Evolutionary conservation across 164 flowering plant species (phyloP), one percentile per base, ranked within the genome.

Genomic region (Stephania japonica): DNA sequence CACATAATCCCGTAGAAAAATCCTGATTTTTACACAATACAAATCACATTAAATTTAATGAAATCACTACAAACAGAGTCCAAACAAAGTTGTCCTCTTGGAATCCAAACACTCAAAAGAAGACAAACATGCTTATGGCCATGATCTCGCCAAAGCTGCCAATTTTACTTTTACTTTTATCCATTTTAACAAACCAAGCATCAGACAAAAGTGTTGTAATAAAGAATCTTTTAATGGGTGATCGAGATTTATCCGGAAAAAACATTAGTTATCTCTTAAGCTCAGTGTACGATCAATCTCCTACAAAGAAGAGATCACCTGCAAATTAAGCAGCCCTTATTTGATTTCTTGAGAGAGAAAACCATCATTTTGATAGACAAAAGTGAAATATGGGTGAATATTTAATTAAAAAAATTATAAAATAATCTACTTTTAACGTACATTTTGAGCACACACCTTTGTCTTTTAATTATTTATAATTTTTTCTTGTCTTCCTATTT

Each of bases 271-370:
- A 56, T 56, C n/a, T 56, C 16, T 2, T 56, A 56, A 56, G 62
- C 21, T 56, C n/a, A 56, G 62, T 56, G 62, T 56, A 56, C 62
- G n/a, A 56, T 18, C 62, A 56, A 56, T 56, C 62, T 56, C n/a
- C 16, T 16, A 56, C n/a, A 56, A 56, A 56, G 62, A 56, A 6
- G 19, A 16, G 3, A 32, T 32, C 38, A 32, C 38, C 38, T 32
- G 38, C 38, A 32, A 32, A 32, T 32, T 32, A 32, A 32, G 38
- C 38, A n/a, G n/a, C n/a, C n/a, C n/a, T n/a, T n/a, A n/a, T n/a
- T n/a, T n/a, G n/a, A n/a, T n/a, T n/a, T n/a, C n/a, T n/a, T n/a
- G n/a, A n/a, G n/a, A n/a, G n/a, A n/a, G n/a, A n/a, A n/a, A n/a
- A n/a, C n/a, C n/a, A n/a, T n/a, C n/a, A n/a, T n/a, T n/a, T n/a